Percentiles rank a stretch among this genome's conserved stretches.
These are phyloP conservation scores for Sanghuangporus sanghuang DNA, from an alignment of 1,284 basidiomycete genomes.

Conservation along the genomic window DNA sequence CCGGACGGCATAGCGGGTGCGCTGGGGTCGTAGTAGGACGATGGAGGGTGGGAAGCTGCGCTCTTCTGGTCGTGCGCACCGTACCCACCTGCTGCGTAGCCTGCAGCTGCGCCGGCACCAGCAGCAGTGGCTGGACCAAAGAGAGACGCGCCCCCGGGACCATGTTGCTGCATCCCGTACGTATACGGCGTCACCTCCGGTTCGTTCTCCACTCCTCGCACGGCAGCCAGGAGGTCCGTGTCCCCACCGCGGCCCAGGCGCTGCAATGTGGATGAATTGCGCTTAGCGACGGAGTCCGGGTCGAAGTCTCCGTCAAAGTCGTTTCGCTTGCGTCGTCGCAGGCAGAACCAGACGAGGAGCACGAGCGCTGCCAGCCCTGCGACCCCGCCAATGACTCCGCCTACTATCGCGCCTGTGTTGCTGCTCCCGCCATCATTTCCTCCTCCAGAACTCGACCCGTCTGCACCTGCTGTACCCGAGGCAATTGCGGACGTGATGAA, in stretches of 20 bases:
- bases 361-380: constrained; percentile 19
- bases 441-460: neutral
- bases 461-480: neutral
- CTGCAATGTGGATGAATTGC: constrained; percentile 6
- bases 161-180: constrained; percentile 10
- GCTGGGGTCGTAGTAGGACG: constrained; percentile 12
- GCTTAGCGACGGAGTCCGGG: constrained; percentile 37
- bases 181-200: constrained; percentile 16
- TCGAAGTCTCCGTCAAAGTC: constrained; percentile 51
- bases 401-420: constrained; percentile 25
- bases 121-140: constrained; percentile 11
- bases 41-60: neutral
- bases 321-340: constrained; percentile 21
- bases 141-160: neutral
- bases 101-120: constrained; percentile 8
- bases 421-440: neutral
- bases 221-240: constrained; percentile 8
- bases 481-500: constrained; percentile 2
- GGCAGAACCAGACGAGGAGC: constrained; percentile 20
- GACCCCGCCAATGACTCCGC: constrained; percentile 28
- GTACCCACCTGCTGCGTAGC: neutral
- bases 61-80: constrained; percentile 5
- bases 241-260: constrained; percentile 6
- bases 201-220: neutral
- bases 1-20: constrained; percentile 5